These are phyloP conservation scores for Solanum commersonii DNA, from an alignment of 257 asterid species.

Conservation along the genomic window DNA sequence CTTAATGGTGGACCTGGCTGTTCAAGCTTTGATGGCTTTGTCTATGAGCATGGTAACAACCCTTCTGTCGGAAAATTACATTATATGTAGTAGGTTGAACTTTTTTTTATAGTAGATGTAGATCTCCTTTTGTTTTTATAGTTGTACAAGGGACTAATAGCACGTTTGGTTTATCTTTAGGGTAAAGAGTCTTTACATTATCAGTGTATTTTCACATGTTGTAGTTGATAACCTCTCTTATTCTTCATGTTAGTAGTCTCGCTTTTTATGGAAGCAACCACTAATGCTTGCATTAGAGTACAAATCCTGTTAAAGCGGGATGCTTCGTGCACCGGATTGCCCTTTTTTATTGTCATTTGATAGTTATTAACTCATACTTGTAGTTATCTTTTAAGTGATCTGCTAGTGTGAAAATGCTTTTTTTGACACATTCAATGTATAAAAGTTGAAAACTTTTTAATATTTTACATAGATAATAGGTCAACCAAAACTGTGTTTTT, in stretches of 20 bases:
- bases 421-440: not conserved
- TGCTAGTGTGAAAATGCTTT: not conserved
- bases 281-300: not conserved
- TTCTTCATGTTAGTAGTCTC: not conserved
- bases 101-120: not conserved
- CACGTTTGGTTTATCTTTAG: not conserved
- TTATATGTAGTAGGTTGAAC: not conserved
- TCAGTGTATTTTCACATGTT: not conserved
- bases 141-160: not conserved
- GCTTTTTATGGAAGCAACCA: not conserved
- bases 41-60: slow-evolving; percentile 80
- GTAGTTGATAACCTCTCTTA: not conserved
- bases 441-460: not conserved
- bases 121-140: not conserved
- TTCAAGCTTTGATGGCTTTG: slow-evolving; percentile 96
- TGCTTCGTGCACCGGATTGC: not conserved
- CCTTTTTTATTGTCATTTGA: not conserved
- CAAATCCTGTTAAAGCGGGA: not conserved
- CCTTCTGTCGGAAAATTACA: not conserved
- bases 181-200: not conserved
- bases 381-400: not conserved
- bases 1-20: slow-evolving; percentile 99
- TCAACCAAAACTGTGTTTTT: not conserved
- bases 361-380: not conserved
- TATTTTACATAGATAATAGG: not conserved